Base-by-base conservation (phyloP, 805 yeast genomes). In the Yamadazyma phyllophila region DNA sequence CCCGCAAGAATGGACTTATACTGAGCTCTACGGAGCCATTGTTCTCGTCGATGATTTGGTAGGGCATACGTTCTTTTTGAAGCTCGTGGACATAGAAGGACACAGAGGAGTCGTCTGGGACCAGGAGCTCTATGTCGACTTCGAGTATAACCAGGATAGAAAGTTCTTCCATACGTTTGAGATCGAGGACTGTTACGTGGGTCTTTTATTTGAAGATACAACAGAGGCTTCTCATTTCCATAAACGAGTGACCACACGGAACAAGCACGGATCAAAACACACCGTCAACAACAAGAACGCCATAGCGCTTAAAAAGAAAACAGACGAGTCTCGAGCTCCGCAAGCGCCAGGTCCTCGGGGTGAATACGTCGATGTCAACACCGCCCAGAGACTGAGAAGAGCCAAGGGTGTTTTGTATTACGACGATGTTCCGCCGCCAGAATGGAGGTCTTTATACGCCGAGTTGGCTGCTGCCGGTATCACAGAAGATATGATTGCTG, bases 141-240 rank as follows among this genome's bases (percentile, higher is more conserved):
- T 94, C 63, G 83, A 84, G 55, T 94, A 94, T 66, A 80, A 87
- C 59, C 98, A 94, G 65, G 99, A 94, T 64, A 78, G 99, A 27
- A 82, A 96, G 33, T 94, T 88, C 66, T 94, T 94, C 75, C 98
- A 94, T 63, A 76, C 95, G 6, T 94, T 94, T 67, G 99, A 94
- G 69, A 72, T 89, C 38, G 98, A 94, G 56, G 95, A 88, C 16
- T 91, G 96, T 61, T 76, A 74, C 43, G 90, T 82, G 9, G 99
- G 98, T 0, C 71, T 94, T 16, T 66, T 94, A 42, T 94, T 94
- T 63, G 96, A 90, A 54, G 97, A 92, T 66, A 81, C 86, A 45
- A 74, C 71, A 43, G 99, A 94, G 55, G 98, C 98, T 0, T 70
- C 87, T 3, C 92, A 85, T 57, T 90, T 94, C 69, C 75, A 70